Conservation (phyloP, 495 filamentous ascomycete genomes). For the Margaritispora aquatica region DNA sequence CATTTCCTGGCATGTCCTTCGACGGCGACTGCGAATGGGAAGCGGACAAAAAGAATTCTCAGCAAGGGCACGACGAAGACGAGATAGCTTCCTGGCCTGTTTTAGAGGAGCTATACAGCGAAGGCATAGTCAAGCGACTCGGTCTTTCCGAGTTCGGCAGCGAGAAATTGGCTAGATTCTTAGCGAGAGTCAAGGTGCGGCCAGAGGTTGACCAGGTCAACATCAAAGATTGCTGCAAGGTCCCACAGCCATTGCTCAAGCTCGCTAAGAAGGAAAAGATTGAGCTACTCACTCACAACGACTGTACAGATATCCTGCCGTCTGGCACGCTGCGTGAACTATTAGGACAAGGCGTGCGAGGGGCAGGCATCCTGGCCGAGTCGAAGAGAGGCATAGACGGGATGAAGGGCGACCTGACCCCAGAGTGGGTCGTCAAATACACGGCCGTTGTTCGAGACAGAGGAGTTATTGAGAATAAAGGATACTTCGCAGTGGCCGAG, state of each 20-base stretch:
- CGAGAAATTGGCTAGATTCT: constrained; percentile 59
- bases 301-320: constrained; percentile 87
- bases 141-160: constrained; percentile 89
- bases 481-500: constrained; percentile 85
- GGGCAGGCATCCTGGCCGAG: constrained; percentile 59
- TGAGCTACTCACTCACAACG: constrained; percentile 88
- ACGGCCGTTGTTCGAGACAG: constrained; percentile 93
- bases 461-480: constrained; percentile 98
- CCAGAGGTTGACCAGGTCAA: constrained; percentile 96
- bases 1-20: constrained; percentile 89
- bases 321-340: constrained; percentile 77
- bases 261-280: constrained; percentile 81
- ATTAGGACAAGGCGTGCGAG: constrained; percentile 58
- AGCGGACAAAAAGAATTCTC: constrained; percentile 55
- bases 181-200: constrained; percentile 54
- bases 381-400: constrained; percentile 35
- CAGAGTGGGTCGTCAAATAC: constrained; percentile 96
- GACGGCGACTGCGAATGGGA: constrained; percentile 86
- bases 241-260: constrained; percentile 79
- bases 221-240: constrained; percentile 91
- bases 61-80: constrained; percentile 59
- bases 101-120: constrained; percentile 67
- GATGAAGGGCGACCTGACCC: constrained; percentile 68
- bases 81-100: constrained; percentile 58
- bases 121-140: constrained; percentile 64